Conservation (phyloP, 2,329 filamentous ascomycete genomes). For the Cordyceps militaris region DNA sequence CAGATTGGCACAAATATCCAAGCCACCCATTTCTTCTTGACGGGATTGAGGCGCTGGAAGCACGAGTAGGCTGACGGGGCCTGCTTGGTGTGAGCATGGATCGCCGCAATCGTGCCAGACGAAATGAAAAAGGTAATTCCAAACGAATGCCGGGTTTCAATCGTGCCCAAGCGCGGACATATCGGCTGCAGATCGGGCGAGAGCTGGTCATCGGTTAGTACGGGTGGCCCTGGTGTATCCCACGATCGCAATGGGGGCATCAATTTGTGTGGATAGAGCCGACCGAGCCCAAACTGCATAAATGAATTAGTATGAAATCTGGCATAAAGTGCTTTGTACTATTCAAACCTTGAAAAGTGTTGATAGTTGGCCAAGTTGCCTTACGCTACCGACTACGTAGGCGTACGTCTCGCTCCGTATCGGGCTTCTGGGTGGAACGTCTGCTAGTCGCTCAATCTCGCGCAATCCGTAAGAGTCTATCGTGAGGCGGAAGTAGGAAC, state of each 20-base stretch:
- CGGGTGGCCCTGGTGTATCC: constrained; percentile 5
- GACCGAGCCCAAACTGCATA: not conserved
- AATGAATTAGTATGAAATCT: not conserved
- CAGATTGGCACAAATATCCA: constrained; percentile 7
- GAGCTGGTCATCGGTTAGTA: not conserved
- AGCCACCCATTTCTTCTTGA: constrained; percentile 7
- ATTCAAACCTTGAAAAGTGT: constrained; percentile 1
- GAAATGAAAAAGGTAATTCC: constrained; percentile 10
- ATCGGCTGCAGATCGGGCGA: not conserved
- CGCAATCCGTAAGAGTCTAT: not conserved
- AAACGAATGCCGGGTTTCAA: constrained; percentile 4
- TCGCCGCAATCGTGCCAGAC: constrained; percentile 5
- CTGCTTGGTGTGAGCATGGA: constrained; percentile 3
- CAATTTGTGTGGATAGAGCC: not conserved
- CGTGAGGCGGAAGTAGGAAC: not conserved
- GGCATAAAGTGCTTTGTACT: not conserved
- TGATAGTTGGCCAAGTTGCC: not conserved
- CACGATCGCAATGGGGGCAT: not conserved
- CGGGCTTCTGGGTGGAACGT: not conserved
- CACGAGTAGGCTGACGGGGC: constrained; percentile 6
- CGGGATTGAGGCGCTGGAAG: constrained; percentile 5
- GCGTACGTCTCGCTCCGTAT: not conserved
- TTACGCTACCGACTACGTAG: not conserved
- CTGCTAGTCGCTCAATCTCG: constrained; percentile 1
- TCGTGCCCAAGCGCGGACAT: not conserved